Base-by-base conservation (phyloP, 1,284 basidiomycete genomes). In the Anthracocystis panici-leucophaei region DNA sequence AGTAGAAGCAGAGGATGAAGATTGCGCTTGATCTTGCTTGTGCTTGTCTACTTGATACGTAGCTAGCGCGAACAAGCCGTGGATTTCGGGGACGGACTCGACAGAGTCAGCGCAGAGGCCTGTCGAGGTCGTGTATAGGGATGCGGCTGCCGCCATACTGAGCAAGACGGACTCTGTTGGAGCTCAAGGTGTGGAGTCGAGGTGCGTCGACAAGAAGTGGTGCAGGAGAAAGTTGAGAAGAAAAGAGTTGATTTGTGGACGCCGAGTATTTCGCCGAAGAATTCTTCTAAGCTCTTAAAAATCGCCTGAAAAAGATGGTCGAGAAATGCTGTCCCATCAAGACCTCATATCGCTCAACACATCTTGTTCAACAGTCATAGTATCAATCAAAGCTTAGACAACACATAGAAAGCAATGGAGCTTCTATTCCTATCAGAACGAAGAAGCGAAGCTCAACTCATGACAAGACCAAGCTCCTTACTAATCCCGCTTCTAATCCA, bases 41-140 rank as follows among this genome's bases (percentile, higher is more conserved):
- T 73, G 65, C 56, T 85, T 70, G 53, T 84, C 82, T 10, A 85
- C 81, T 48, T 85, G 82, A 33, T 85, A 85, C 1, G 83, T 85
- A 1, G 77, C 82, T 7, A 83, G 71, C 4, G 80, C 83, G 62
- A 84, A 85, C 21, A 84, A 41, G 29, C 73, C 71, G 2, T 48
- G 27, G 4, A 53, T 25, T 20, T 35, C 57, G 0, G 83, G 83
- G 12, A 79, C 80, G 3, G 79, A 78, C 58, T 84, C 83, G 48
- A 84, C 63, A 16, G 79, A 81, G 66, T 84, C 83, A 1, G 83
- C 83, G 42, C 78, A 80, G 6, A 82, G 75, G 18, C 57, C 69
- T 12, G 83, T 84, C 2, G 81, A 83, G 12, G 71, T 58, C 8
- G 52, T 52, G 57, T 67, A 82, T 4, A 78, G 77, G 3, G 75